Conservation (phyloP, 2,329 filamentous ascomycete genomes). For the Neofusicoccum kwambonambiense region DNA sequence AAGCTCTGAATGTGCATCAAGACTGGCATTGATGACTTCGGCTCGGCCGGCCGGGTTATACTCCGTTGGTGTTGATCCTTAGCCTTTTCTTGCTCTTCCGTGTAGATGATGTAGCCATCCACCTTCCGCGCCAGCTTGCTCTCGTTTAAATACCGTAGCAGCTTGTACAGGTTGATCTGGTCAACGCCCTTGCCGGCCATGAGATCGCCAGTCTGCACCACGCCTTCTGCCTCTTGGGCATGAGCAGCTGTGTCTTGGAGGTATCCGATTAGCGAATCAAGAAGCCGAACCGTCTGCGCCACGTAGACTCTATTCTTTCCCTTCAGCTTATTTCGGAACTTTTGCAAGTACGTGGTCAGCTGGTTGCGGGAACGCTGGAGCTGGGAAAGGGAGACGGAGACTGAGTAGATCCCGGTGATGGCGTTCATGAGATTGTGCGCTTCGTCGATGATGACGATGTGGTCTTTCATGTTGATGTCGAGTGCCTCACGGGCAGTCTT, state of each 20-base stretch:
- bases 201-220: conserved; percentile 68
- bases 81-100: conserved; percentile 47
- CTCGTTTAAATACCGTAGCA: conserved; percentile 83
- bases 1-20: conserved; percentile 67
- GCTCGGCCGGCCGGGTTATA: not conserved
- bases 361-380: conserved; percentile 71
- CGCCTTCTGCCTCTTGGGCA: conserved; percentile 56
- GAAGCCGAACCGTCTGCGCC: conserved; percentile 77
- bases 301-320: conserved; percentile 90
- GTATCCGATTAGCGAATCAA: conserved; percentile 74
- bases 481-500: conserved; percentile 84
- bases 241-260: conserved; percentile 53
- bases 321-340: conserved; percentile 84
- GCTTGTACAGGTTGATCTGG: conserved; percentile 89
- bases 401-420: conserved; percentile 81
- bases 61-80: conserved; percentile 15
- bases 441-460: conserved; percentile 94
- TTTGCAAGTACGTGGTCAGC: conserved; percentile 77
- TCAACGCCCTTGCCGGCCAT: conserved; percentile 84
- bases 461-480: conserved; percentile 78
- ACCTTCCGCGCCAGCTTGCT: conserved; percentile 94
- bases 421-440: conserved; percentile 98
- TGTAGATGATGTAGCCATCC: conserved; percentile 75
- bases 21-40: conserved; percentile 45
- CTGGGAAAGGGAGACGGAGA: conserved; percentile 71